Evolutionary conservation across 768 basidiomycete species (phyloP), one percentile per base, ranked within the genome.

Genomic region (Russula sp.): DNA sequence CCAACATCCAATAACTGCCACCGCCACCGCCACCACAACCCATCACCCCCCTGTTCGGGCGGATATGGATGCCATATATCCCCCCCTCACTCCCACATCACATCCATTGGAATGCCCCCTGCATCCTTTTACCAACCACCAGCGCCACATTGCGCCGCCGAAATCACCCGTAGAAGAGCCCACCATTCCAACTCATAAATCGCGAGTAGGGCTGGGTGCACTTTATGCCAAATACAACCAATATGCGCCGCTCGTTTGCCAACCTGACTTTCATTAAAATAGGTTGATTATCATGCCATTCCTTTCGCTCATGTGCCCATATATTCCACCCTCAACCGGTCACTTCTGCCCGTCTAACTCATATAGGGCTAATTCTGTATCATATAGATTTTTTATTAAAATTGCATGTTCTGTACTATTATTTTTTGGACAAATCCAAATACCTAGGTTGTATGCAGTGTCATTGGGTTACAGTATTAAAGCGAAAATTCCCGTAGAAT

Each of bases 181-280:
- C 57, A 18, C 52, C 42, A 8, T 38, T 13, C 24, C 11, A 26
- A 14, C 57, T 20, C 5, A 24, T 22, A 22, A 38, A 22, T 10
- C 26, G 32, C 53, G 30, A 34, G 24, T 9, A 10, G 18, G 10
- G 34, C 14, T 7, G 11, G 13, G 49, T n/a, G n/a, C 36, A 42
- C 30, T 36, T 63, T 42, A 11, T 34, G 38, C 6, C 14, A 49
- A 36, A 2, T n/a, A 44, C 16, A 46, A 50, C 56, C 53, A 50
- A 46, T 46, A 65, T 65, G 38, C 53, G 1, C 2, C 28, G 9
- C 36, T 50, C 24, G 49, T 42, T 40, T 63, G 30, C 3, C 52
- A 24, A 34, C 53, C 53, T 46, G 22, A 49, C 48, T 34, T 61
- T 57, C 53, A 54, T 61, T 65, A 26, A 56, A 65, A 65, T 61